These are phyloP conservation scores for Gracilaria caudata DNA, from an alignment of 23 red algal genomes.

Conservation along the genomic window DNA sequence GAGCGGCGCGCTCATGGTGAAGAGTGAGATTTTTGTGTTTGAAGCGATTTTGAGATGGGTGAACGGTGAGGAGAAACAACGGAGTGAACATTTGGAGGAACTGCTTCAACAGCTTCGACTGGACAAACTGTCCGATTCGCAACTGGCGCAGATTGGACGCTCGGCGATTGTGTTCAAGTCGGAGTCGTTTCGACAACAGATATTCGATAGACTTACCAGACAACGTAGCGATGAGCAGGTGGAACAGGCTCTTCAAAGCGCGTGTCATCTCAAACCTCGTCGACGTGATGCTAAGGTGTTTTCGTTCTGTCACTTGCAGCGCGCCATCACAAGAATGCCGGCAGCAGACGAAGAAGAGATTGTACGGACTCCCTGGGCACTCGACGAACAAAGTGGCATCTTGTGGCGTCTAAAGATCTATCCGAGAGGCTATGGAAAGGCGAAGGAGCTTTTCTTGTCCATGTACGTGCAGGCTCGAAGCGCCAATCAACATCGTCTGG, in stretches of 20 bases:
- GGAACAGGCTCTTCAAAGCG: neutral
- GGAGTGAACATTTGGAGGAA: constrained; percentile 4
- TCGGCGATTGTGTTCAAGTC: constrained; percentile 11
- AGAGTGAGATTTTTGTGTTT: constrained; percentile 47
- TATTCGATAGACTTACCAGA: constrained; percentile 4
- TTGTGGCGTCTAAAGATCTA: constrained; percentile 77
- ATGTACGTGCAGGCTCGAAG: constrained; percentile 73
- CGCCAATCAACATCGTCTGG: neutral
- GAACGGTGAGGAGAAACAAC: neutral
- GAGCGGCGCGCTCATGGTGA: constrained; percentile 39
- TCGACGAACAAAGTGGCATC: constrained; percentile 10
- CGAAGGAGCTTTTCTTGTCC: constrained; percentile 55
- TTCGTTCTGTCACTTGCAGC: constrained; percentile 42
- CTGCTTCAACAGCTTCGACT: constrained; percentile 13
- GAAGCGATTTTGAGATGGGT: constrained; percentile 63
- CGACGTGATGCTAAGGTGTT: constrained; percentile 33
- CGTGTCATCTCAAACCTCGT: constrained; percentile 46
- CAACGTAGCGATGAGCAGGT: neutral
- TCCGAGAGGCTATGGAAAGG: constrained; percentile 67
- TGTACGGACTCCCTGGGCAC: constrained; percentile 67
- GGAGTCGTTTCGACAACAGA: neutral
- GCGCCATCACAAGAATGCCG: constrained; percentile 31
- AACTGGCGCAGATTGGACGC: neutral
- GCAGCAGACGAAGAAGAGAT: constrained; percentile 64
- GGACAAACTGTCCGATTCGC: constrained; percentile 3